A percentile compares a stretch with the other conserved stretches of the same genome.
phyloP scores from a whole-genome alignment of 768 basidiomycete species.

The Kwoniella bestiolae region DNA sequence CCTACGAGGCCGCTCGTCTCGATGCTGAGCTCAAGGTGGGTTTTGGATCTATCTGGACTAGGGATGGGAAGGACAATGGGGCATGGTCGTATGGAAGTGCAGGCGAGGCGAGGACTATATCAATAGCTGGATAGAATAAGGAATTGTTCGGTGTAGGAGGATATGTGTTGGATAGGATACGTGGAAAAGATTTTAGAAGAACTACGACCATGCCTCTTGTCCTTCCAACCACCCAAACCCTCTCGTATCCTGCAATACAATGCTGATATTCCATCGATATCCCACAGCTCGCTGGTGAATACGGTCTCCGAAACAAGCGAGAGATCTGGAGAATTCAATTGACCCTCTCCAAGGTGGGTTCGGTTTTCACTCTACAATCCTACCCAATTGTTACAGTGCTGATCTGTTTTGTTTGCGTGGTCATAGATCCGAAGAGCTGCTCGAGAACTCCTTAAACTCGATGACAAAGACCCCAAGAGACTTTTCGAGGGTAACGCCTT shows the following conservation, averaged over 20 bases:
- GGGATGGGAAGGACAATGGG: constrained; percentile 5
- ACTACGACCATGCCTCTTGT: neutral
- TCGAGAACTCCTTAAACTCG: constrained; percentile 99
- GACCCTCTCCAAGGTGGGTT: constrained; percentile 77
- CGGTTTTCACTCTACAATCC: neutral
- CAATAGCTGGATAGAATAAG: neutral
- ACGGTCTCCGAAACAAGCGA: constrained; percentile 99
- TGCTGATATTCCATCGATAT: constrained; percentile 13
- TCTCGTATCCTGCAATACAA: neutral
- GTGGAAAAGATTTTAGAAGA: neutral
- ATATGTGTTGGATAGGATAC: neutral
- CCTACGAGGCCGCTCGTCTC: constrained; percentile 96
- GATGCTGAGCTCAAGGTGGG: constrained; percentile 97
- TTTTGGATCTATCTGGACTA: constrained; percentile 3
- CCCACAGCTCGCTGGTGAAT: constrained; percentile 95
- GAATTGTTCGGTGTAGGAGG: neutral
- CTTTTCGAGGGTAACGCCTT: constrained; percentile 83
- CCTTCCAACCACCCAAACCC: neutral
- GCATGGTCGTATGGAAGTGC: constrained; percentile 4
- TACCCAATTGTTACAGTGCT: neutral
- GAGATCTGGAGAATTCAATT: constrained; percentile 99
- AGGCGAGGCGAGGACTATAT: neutral
- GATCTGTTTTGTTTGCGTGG: no score
- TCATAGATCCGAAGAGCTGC: constrained; percentile 93
- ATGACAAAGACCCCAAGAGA: constrained; percentile 98